These are phyloP conservation scores for Carpinus fangiana DNA, from an alignment of 306 rosid genomes.

Conservation along the genomic window DNA sequence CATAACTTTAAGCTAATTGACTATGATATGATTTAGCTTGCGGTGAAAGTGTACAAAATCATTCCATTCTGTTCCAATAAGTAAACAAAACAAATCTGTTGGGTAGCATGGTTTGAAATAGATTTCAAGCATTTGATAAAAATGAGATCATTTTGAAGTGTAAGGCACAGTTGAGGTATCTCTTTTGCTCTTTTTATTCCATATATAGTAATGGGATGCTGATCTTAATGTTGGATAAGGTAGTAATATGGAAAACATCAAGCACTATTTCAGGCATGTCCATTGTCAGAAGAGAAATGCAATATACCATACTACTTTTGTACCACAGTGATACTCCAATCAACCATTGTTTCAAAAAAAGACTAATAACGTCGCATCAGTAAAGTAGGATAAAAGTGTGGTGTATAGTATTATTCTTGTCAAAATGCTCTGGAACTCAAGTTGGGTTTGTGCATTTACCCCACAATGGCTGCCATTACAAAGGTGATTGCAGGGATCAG, in stretches of 20 bases:
- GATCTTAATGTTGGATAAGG: background rate
- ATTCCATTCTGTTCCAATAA: background rate
- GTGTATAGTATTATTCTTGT: background rate
- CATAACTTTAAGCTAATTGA: background rate
- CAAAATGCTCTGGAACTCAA: background rate
- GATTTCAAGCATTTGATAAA: background rate
- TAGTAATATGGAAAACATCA: background rate
- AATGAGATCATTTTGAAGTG: background rate
- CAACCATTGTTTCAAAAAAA: too few species aligned
- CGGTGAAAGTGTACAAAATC: background rate
- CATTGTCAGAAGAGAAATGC: background rate
- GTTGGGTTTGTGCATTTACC: constrained; percentile 39
- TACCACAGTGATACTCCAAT: too few species aligned
- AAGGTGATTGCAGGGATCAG: constrained; percentile 66
- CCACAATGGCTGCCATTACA: constrained; percentile 52
- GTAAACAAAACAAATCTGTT: background rate
- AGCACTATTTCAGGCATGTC: too few species aligned
- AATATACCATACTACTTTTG: too few species aligned
- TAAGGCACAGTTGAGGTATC: background rate
- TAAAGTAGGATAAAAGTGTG: too few species aligned
- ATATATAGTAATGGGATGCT: too few species aligned
- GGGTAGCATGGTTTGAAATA: background rate
- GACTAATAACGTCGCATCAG: too few species aligned
- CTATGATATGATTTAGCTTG: background rate
- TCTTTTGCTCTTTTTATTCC: background rate